Evolutionary conservation across 2,329 filamentous ascomycete genomes (phyloP), one percentile per base, ranked within the genome.

Genomic region (Coniochaeta ligniaria): DNA sequence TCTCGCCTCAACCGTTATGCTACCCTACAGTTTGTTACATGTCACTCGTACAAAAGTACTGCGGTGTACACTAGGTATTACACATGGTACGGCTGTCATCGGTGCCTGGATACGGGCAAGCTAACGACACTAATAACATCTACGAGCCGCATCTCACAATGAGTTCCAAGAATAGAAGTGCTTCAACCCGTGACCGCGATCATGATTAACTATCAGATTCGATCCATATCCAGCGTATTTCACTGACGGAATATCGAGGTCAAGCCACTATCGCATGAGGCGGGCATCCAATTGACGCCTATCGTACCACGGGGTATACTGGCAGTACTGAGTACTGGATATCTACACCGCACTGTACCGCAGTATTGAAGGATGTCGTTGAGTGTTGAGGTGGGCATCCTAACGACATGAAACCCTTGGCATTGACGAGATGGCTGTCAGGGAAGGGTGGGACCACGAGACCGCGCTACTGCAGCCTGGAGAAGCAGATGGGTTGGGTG

Each of bases 401-500:
- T 36, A 6, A 38, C 54, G 14, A 57, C 31, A 35, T 57, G 54
- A 57, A 57, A 57, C 54, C 28, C 54, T 57, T 57, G 54, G 31
- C 54, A 57, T 57, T 38, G 35, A 35, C n/a, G 54, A 57, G 35
- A 36, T 16, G 35, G 31, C 12, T 31, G 47, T 38, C 54, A 36
- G 17, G 54, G 54, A 24, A 36, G 35, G 54, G 31, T 57, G 31
- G 28, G 31, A 31, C 54, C 54, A 38, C 54, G 54, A 57, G 54
- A 57, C 31, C 54, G 54, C 54, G 35, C 54, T 57, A 57, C 54
- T 57, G 54, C 54, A 57, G 54, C 54, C 54, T 38, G 31, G 54
- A 57, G 31, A 55, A n/a, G 35, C 52, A 33, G 6, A 36, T 36
- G 17, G 31, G 52, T 11, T n/a, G 33, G 33, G 54, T 57, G 54